Base-by-base conservation (phyloP, 108 stramenopile species). In the Cyclotella cryptica region DNA sequence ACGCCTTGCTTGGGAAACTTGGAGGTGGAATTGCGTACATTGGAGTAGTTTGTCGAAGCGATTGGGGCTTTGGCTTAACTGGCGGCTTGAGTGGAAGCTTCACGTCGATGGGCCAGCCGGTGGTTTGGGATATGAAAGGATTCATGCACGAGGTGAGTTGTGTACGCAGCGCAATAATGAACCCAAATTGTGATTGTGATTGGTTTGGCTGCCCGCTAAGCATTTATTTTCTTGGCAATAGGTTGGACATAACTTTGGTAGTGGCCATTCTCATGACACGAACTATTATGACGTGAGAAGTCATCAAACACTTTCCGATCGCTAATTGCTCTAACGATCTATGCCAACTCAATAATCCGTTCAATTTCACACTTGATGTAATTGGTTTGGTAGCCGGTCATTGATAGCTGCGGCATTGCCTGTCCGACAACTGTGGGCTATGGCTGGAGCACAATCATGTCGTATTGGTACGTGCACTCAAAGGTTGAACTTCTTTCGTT, bases 21-120 rank as follows among this genome's bases (percentile, higher is more conserved):
- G 62, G 73, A 22, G 73, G 73, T 11, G 73, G 73, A 1, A 64
- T 74, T 55, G 73, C 73, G 5, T 74, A 74, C 45, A 22, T 74
- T 17, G 73, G 73, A 0, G 73, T 74, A 1, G 18, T 74, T 3
- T 74, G 73, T 61, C 10, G 39, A 0, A 39, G 41, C 19, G 39
- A 61, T 10, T 44, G n/a, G 9, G 73, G 73, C 15, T 74, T 74
- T 27, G 40, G 61, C 19, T 42, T 62, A 30, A 62, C 61, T 3
- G 24, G 61, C 35, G 61, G 61, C 35, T n/a, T 62, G 35, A 42
- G 40, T 42, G 61, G 61, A 40, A 62, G 15, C 39, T 62, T 62
- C 24, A 15, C 12, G n/a, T 55, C 55, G 1, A 19, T 62, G 29
- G 29, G 35, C 3, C 15, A 41, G 61, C 14, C 61, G 1, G 65